phyloP scores from a whole-genome alignment of 306 rosid species.

The Albizia julibrissin region DNA sequence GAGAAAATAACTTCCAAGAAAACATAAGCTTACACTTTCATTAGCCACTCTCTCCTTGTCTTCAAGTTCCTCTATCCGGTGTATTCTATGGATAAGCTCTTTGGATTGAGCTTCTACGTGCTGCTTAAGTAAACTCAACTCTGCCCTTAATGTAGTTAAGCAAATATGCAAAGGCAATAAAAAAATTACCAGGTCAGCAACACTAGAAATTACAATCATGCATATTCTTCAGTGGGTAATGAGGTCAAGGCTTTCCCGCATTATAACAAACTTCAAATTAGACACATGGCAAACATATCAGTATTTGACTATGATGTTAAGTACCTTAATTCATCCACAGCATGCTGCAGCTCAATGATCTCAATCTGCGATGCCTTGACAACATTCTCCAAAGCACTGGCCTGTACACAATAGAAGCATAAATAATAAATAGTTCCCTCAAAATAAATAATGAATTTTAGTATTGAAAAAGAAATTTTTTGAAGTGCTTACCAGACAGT shows the following conservation, averaged over 20 bases:
- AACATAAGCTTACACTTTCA: slow-evolving; percentile 72
- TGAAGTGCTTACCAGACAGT: slow-evolving; percentile 60
- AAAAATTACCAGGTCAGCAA: slow-evolving; percentile 46
- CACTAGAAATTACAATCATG: slow-evolving; percentile 28
- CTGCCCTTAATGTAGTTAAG: slow-evolving; percentile 85
- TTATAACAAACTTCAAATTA: slow-evolving; percentile 12
- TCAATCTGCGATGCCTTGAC: slow-evolving; percentile 94
- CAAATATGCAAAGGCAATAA: slow-evolving; percentile 38
- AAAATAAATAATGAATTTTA: slow-evolving; percentile 17
- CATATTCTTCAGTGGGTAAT: slow-evolving; percentile 10
- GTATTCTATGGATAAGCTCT: slow-evolving; percentile 82
- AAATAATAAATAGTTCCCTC: slow-evolving; percentile 36
- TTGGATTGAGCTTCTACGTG: slow-evolving; percentile 78
- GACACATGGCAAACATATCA: slow-evolving; percentile 19
- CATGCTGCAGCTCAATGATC: slow-evolving; percentile 84
- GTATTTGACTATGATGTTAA: slow-evolving; percentile 30
- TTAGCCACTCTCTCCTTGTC: slow-evolving; percentile 91
- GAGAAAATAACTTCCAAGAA: not conserved
- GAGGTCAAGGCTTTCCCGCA: not conserved
- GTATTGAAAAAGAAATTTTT: not conserved
- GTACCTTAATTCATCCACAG: slow-evolving; percentile 78
- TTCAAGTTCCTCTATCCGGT: slow-evolving; percentile 77
- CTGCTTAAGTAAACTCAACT: slow-evolving; percentile 88
- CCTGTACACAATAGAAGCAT: slow-evolving; percentile 49
- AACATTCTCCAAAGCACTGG: slow-evolving; percentile 93